phyloP scores from a whole-genome alignment of 129 eudicot genomes.

The Oenanthe sinensis region DNA sequence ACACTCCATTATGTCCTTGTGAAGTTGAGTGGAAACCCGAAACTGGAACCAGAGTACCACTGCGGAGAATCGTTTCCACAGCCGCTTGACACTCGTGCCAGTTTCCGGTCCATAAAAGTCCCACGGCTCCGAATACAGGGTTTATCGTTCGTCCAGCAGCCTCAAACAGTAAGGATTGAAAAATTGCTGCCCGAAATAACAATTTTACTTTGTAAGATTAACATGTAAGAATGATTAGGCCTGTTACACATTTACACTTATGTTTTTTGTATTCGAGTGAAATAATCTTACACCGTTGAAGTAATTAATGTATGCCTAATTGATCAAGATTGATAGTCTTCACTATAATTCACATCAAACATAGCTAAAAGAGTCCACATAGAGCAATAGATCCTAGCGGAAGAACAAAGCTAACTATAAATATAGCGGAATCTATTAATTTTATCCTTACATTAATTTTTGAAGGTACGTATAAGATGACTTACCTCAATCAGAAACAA shows the following conservation, averaged over 20 bases:
- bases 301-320: background rate
- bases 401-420: background rate
- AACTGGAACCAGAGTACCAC: slow-evolving; percentile 63
- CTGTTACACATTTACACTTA: background rate
- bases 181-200: slow-evolving; percentile 45
- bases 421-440: background rate
- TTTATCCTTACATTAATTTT: background rate
- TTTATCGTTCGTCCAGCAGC: slow-evolving; percentile 96
- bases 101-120: slow-evolving; percentile 77
- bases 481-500: too few relatives aligned
- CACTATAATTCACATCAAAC: background rate
- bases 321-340: background rate
- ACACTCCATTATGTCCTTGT: slow-evolving; percentile 37
- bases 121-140: slow-evolving; percentile 95
- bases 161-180: slow-evolving; percentile 84
- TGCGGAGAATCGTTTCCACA: slow-evolving; percentile 79
- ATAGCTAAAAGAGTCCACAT: background rate
- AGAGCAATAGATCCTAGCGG: background rate
- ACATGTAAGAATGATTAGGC: background rate
- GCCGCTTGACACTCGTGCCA: slow-evolving; percentile 95
- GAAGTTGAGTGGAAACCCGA: slow-evolving; percentile 36
- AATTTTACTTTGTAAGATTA: background rate
- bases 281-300: background rate
- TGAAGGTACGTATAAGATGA: background rate
- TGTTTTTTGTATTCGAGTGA: too few relatives aligned